phyloP scores from a whole-genome alignment of 352 stramenopile genomes.

The Elongisporangium prolatum region DNA sequence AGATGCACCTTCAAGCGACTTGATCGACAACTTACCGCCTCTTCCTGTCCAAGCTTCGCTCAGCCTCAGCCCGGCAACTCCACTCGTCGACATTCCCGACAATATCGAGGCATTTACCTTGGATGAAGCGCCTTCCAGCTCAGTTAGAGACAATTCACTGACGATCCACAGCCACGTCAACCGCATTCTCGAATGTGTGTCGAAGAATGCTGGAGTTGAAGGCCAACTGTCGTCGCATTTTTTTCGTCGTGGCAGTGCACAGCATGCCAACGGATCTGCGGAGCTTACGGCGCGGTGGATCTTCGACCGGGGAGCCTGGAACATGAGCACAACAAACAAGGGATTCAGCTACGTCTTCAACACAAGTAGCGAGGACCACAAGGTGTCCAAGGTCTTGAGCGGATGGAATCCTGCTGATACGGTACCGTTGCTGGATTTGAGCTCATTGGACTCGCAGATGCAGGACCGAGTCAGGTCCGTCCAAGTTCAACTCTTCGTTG shows the following conservation, averaged over 20 bases:
- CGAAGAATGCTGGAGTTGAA: background rate
- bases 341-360: constrained; percentile 19
- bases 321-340: constrained; percentile 13
- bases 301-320: constrained; percentile 10
- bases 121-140: background rate
- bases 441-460: too few relatives aligned
- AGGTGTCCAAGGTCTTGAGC: constrained; percentile 3
- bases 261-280: constrained; percentile 4
- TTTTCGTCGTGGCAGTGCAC: constrained; percentile 12
- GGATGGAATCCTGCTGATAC: too few relatives aligned
- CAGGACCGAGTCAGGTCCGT: too few relatives aligned
- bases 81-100: constrained; percentile 3
- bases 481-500: too few relatives aligned
- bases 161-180: constrained; percentile 18
- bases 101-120: background rate
- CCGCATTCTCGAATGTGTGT: constrained; percentile 11
- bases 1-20: background rate
- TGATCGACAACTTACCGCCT: constrained; percentile 4
- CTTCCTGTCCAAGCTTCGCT: background rate
- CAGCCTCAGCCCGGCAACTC: background rate
- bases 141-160: background rate
- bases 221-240: constrained; percentile 16
- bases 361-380: constrained; percentile 9
- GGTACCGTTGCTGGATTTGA: too few relatives aligned
- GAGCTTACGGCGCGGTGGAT: constrained; percentile 9